Conservation (phyloP, 2,329 filamentous ascomycete species). For the Exophiala spinifera region DNA sequence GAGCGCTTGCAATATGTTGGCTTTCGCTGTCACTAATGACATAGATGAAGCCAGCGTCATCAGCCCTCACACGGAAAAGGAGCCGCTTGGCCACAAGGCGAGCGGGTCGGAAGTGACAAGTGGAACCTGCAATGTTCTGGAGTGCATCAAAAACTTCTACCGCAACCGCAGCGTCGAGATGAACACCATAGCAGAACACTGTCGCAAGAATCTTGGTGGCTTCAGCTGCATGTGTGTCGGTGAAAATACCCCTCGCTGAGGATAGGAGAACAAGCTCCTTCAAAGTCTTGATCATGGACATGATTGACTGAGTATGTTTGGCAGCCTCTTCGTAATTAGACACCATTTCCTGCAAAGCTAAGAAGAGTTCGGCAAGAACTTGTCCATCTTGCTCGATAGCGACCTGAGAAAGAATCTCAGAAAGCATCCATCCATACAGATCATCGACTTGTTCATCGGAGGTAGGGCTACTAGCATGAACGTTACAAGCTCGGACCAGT, state of each 20-base stretch:
- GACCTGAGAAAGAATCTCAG: conserved; percentile 15
- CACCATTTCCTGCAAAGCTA: conserved; percentile 17
- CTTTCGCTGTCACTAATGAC: conserved; percentile 69
- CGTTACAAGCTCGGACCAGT: conserved; percentile 10
- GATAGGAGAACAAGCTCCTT: conserved; percentile 7
- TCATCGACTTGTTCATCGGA: background rate
- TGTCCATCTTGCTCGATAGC: conserved; percentile 16
- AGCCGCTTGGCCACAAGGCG: conserved; percentile 73
- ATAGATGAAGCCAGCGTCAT: conserved; percentile 74
- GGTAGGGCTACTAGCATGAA: background rate
- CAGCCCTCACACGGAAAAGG: conserved; percentile 77
- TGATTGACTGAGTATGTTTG: conserved; percentile 9
- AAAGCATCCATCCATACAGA: conserved; percentile 16
- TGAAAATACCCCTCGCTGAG: conserved; percentile 6
- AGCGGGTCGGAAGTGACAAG: conserved; percentile 61
- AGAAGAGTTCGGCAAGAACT: conserved; percentile 17
- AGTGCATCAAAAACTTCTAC: conserved; percentile 18
- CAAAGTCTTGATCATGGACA: conserved; percentile 14
- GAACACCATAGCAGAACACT: conserved; percentile 22
- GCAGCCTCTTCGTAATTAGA: conserved; percentile 16
- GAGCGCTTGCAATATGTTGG: conserved; percentile 66
- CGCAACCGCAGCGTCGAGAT: conserved; percentile 8
- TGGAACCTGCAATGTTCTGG: conserved; percentile 15
- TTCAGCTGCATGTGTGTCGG: conserved; percentile 14
- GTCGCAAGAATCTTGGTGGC: conserved; percentile 20